Evolutionary conservation across 2,329 filamentous ascomycete genomes (phyloP), one percentile per base, ranked within the genome.

Genomic region (Paecilomyces fulvus): DNA sequence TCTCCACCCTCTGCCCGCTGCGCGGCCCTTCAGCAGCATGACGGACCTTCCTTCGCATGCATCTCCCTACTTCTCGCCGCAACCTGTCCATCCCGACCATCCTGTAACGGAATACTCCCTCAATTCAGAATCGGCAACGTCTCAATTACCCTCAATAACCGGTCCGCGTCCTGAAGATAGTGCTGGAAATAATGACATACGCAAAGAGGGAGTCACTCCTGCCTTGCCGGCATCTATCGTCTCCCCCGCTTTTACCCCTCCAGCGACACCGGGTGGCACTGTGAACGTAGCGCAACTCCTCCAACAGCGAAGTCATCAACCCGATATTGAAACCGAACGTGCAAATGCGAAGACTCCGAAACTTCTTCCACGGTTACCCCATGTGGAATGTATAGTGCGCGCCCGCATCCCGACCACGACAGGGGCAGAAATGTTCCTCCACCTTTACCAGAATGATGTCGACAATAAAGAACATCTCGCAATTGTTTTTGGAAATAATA

Each of bases 381-480:
- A 88, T 23, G 92, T 99, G n/a, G 86, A 90, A 70, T 99, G 94
- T 76, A 85, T 95, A 61, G 94, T 97, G 52, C 88, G 94, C 63
- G 94, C 94, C 17, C 87, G 94, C 55, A 99, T 99, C 65, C 94
- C 94, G 0, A 97, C 92, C 0, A 92, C 90, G 1, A 85, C 83
- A 0, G 92, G 92, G 3, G 89, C 91, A 10, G 92, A 99, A 73
- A 97, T 99, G 91, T 99, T 95, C 73, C 75, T 99, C 53, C 92
- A 99, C 69, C 79, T 97, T 0, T 99, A 99, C 75, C 86, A 86
- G 60, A 99, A 99, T 74, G 89, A 89, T 65, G 84, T 90, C 6
- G 94, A 99, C 72, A 89, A 87, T 62, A 99, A 99, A 74, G 94
- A 99, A 69, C 94, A 99, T 70, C 77, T 99, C 53, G 94, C 94